A percentile compares a stretch with the other conserved stretches of the same genome.
Conservation (phyloP, 2,329 filamentous ascomycete species). For the Pezicula carpinea region DNA sequence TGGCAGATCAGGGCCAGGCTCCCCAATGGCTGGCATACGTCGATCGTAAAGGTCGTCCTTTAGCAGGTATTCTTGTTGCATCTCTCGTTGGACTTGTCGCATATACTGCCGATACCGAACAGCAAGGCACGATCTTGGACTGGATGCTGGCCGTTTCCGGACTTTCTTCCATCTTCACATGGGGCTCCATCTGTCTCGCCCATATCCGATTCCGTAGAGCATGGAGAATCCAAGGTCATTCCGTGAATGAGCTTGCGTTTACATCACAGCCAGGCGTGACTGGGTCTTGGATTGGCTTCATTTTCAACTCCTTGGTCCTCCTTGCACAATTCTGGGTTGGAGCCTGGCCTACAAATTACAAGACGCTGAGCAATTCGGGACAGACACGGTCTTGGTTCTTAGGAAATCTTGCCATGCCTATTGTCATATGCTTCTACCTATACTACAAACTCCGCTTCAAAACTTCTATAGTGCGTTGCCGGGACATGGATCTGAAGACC, state of each 20-base stretch:
- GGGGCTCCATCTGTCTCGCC: constrained; percentile 80
- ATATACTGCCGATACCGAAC: constrained; percentile 63
- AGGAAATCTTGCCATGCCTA: constrained; percentile 65
- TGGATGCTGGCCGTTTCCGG: constrained; percentile 78
- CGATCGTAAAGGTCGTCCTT: constrained; percentile 75
- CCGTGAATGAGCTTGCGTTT: constrained; percentile 76
- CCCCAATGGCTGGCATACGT: constrained; percentile 75
- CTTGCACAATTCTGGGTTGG: constrained; percentile 86
- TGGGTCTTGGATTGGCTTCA: constrained; percentile 77
- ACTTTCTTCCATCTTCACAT: constrained; percentile 72
- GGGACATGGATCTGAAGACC: constrained; percentile 82
- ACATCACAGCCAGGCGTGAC: constrained; percentile 70
- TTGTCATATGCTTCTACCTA: constrained; percentile 64
- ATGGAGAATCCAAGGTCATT: constrained; percentile 67
- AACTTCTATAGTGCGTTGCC: constrained; percentile 60
- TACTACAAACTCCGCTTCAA: constrained; percentile 71
- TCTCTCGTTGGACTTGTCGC: constrained; percentile 67
- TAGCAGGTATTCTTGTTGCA: constrained; percentile 66
- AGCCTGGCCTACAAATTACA: constrained; percentile 66
- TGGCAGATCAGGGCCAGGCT: constrained; percentile 83
- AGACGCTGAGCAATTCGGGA: constrained; percentile 35
- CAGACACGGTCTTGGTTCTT: constrained; percentile 68
- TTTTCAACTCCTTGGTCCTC: constrained; percentile 71
- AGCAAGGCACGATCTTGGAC: constrained; percentile 57
- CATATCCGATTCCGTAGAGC: constrained; percentile 87